A percentile compares a stretch with the other conserved stretches of the same genome.
Evolutionary conservation across 2,329 filamentous ascomycete genomes (phyloP).

Genomic region (Nemania serpens): DNA sequence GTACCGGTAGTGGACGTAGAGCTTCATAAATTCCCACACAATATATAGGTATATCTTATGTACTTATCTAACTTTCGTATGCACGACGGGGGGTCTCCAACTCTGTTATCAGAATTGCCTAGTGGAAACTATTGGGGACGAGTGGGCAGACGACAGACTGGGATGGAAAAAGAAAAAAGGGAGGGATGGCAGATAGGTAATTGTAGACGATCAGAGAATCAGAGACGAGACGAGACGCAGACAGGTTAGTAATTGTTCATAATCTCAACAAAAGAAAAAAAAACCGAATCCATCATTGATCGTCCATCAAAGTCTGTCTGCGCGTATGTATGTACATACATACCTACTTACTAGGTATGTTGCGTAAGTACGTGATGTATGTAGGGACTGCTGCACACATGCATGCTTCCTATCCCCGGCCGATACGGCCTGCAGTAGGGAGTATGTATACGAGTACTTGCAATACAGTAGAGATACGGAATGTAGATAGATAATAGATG

Average conservation of each 20-base stretch:
- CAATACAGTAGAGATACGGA: too few species aligned
- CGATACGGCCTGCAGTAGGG: background rate
- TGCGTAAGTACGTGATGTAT: background rate
- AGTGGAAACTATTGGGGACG: conserved; percentile 1
- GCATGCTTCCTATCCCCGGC: conserved; percentile 4
- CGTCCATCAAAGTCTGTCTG: background rate
- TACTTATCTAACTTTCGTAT: too few species aligned
- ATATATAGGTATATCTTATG: too few species aligned
- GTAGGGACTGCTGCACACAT: background rate
- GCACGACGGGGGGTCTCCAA: background rate
- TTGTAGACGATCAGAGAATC: background rate
- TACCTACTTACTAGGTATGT: background rate
- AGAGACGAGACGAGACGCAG: background rate
- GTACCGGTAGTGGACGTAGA: too few species aligned
- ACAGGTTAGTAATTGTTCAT: too few species aligned
- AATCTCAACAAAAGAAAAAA: too few species aligned
- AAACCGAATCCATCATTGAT: too few species aligned
- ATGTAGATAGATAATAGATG: too few species aligned
- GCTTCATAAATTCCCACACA: too few species aligned
- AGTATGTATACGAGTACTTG: too few species aligned
- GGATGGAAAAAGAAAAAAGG: conserved; percentile 1
- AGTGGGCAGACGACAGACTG: background rate
- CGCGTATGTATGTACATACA: background rate
- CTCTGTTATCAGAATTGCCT: background rate
- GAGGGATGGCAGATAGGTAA: background rate